Evolutionary conservation across 108 stramenopile genomes (phyloP).

Genomic region (Seminavis robusta): DNA sequence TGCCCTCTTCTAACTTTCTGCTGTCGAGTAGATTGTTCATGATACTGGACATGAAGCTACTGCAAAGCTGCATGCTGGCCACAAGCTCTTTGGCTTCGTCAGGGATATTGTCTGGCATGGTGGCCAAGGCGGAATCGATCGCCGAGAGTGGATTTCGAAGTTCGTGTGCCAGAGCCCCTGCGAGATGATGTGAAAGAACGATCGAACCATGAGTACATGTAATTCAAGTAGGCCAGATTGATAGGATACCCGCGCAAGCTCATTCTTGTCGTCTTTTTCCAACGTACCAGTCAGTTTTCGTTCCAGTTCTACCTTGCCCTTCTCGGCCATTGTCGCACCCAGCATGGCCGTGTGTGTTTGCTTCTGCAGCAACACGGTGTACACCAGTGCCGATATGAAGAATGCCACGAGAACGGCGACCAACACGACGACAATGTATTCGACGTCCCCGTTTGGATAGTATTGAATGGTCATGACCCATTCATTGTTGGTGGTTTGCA

Average conservation of each 20-base stretch:
- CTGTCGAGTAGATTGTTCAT: slow-evolving; percentile 77
- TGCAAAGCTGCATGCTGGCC: slow-evolving; percentile 58
- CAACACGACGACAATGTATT: background rate
- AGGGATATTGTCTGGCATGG: slow-evolving; percentile 57
- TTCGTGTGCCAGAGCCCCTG: no score
- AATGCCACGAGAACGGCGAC: slow-evolving; percentile 3
- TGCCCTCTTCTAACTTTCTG: slow-evolving; percentile 70
- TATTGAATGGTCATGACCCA: slow-evolving; percentile 20
- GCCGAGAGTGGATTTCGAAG: slow-evolving; percentile 64
- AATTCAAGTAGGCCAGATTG: no score
- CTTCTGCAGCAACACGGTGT: slow-evolving; percentile 14
- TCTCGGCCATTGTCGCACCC: no score
- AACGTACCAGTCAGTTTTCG: no score
- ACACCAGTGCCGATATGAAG: slow-evolving; percentile 5
- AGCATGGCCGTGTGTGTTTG: background rate
- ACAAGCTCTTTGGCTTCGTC: slow-evolving; percentile 33
- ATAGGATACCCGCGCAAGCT: no score
- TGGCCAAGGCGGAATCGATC: slow-evolving; percentile 57
- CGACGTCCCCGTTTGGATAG: slow-evolving; percentile 1
- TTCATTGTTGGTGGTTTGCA: slow-evolving; percentile 25
- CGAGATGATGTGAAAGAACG: no score
- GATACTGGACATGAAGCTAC: slow-evolving; percentile 63
- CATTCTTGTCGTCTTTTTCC: no score
- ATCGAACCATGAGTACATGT: no score
- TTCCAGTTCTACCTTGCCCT: no score